These are phyloP conservation scores for Aspergillus coremiiformis DNA, from an alignment of 495 filamentous ascomycete genomes.

Conservation along the genomic window DNA sequence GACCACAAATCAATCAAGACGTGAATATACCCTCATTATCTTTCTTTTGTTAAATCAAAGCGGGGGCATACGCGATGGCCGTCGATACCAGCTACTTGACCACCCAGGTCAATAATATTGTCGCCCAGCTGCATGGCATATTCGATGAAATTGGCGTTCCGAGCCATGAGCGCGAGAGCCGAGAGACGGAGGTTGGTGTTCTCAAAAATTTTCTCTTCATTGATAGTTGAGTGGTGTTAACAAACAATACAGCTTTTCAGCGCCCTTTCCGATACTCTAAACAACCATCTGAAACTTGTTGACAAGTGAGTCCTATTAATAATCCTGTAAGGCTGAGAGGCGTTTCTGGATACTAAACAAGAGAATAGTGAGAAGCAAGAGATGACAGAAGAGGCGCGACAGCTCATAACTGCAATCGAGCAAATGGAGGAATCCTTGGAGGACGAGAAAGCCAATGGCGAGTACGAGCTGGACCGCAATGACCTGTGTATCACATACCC, in stretches of 20 bases:
- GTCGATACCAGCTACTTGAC: constrained; percentile 90
- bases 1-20: constrained; percentile 1
- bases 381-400: constrained; percentile 78
- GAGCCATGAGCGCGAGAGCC: constrained; percentile 76
- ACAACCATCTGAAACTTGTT: constrained; percentile 74
- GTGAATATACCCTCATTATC: neutral
- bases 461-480: constrained; percentile 54
- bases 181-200: constrained; percentile 73
- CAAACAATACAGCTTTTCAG: constrained; percentile 60
- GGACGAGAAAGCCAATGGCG: constrained; percentile 56
- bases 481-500: constrained; percentile 72
- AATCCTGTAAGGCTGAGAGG: too few relatives aligned
- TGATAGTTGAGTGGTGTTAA: constrained; percentile 10
- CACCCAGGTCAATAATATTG: constrained; percentile 88
- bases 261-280: constrained; percentile 77
- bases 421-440: constrained; percentile 92
- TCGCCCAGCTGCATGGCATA: constrained; percentile 80
- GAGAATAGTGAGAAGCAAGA: constrained; percentile 69
- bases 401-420: constrained; percentile 71
- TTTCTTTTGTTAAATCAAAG: constrained; percentile 19
- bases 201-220: neutral
- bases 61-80: constrained; percentile 45
- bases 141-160: constrained; percentile 96
- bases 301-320: constrained; percentile 45
- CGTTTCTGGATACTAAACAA: constrained; percentile 5